A percentile compares a stretch with the other conserved stretches of the same genome.
Conservation (phyloP, 495 filamentous ascomycete species). For the Astrocystis sublimbata region DNA sequence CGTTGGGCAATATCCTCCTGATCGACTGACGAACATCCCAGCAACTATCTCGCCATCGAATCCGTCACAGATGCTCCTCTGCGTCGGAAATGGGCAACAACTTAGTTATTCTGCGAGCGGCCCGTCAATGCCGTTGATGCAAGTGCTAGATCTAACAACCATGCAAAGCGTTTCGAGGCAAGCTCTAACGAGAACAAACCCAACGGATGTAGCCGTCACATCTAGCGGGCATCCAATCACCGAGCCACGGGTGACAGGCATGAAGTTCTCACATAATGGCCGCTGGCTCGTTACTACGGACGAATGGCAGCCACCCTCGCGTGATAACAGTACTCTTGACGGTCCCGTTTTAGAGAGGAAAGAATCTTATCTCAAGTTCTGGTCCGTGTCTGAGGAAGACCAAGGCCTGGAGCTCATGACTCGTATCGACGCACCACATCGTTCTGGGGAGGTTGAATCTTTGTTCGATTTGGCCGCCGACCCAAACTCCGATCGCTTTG, state of each 20-base stretch:
- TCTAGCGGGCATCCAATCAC: constrained; percentile 65
- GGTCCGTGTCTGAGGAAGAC: constrained; percentile 68
- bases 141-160: constrained; percentile 79
- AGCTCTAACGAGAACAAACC: constrained; percentile 82
- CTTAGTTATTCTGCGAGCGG: constrained; percentile 38
- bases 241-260: constrained; percentile 71
- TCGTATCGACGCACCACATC: constrained; percentile 81
- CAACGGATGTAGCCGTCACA: constrained; percentile 73
- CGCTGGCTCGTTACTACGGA: constrained; percentile 92
- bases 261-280: constrained; percentile 75
- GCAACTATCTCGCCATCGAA: constrained; percentile 39
- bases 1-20: constrained; percentile 24
- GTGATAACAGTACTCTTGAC: constrained; percentile 57
- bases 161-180: constrained; percentile 77
- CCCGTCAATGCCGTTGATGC: constrained; percentile 53
- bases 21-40: constrained; percentile 32
- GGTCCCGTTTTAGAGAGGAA: constrained; percentile 51
- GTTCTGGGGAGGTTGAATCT: constrained; percentile 48
- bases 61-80: constrained; percentile 45
- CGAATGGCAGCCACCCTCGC: constrained; percentile 73
- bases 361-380: constrained; percentile 88
- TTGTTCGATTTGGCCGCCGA: constrained; percentile 72
- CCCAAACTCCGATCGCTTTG: constrained; percentile 67
- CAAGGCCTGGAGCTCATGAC: constrained; percentile 72
- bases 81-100: constrained; percentile 50